Evolutionary conservation across 306 rosid species (phyloP).

Genomic region (Mimosa pudica): DNA sequence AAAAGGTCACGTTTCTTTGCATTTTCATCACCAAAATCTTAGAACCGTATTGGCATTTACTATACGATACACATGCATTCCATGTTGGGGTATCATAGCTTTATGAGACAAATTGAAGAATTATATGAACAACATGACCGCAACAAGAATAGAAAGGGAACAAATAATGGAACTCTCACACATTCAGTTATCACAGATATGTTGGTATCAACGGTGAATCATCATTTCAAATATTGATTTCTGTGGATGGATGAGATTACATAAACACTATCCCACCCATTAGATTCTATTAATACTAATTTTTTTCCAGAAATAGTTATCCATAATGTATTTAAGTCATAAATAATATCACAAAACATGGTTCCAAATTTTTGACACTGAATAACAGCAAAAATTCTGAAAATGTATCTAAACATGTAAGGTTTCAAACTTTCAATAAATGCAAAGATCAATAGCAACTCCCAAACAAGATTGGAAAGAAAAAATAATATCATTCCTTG

Average conservation of each 20-base stretch:
- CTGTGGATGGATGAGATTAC: background rate
- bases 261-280: background rate
- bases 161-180: background rate
- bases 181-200: background rate
- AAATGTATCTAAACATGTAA: background rate
- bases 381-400: background rate
- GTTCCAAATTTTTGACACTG: background rate
- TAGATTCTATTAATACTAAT: background rate
- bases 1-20: constrained; percentile 16
- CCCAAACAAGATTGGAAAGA: background rate
- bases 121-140: background rate
- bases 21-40: constrained; percentile 14
- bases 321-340: background rate
- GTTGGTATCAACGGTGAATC: background rate
- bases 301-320: background rate
- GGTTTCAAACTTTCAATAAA: background rate
- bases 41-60: constrained; percentile 21
- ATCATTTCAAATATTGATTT: background rate
- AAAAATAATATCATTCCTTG: background rate
- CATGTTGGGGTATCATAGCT: constrained; percentile 31
- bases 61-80: constrained; percentile 4
- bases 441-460: constrained; percentile 4
- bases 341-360: background rate
- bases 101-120: background rate
- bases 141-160: background rate